Evolutionary conservation across 1,284 basidiomycete species (phyloP), one percentile per base, ranked within the genome.

Genomic region (Cryptococcus sp.): DNA sequence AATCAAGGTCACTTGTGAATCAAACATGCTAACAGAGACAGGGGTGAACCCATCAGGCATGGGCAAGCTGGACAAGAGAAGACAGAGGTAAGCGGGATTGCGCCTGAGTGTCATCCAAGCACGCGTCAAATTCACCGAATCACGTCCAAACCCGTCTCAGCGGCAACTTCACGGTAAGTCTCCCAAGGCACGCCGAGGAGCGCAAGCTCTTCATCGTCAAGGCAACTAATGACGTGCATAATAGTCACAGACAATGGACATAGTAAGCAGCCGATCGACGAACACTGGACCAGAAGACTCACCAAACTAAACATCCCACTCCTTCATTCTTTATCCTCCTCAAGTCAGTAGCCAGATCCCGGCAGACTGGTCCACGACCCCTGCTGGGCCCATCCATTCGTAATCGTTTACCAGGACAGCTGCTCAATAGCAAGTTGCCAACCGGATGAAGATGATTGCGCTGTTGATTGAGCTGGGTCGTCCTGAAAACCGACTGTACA

Each of bases 381-480:
- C 86, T 88, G 19, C 87, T 84, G 17, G 89, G 89, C 1, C 91
- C 91, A 57, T 83, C 83, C 56, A 99, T 82, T 42, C 95, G 86
- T 11, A 99, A 89, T 82, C 97, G 93, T 79, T 98, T 99, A 8
- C 95, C 95, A 0, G 95, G 95, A 79, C 94, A 98, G 6, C 91
- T 94, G 3, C 90, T 93, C 30, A 99, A 79, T 48, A 90, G 83
- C 39, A 99, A 76, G 75, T 98, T 98, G n/a, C 95, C 95, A 1
- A 97, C 76, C 1, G 50, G 22, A 23, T 40, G 39, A 13, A 41
- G 19, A 7, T 40, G 38, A 15, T 25, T 19, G 22, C 23, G 16
- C 40, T 49, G 47, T 35, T 30, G 35, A 25, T 20, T 51, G 54
- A 54, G 46, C 62, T 63, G 57, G 58, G 50, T n/a, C 47, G 56